Evolutionary conservation across 371 early-diverging fungal species (phyloP).

Genomic region (Actinomucor elegans): DNA sequence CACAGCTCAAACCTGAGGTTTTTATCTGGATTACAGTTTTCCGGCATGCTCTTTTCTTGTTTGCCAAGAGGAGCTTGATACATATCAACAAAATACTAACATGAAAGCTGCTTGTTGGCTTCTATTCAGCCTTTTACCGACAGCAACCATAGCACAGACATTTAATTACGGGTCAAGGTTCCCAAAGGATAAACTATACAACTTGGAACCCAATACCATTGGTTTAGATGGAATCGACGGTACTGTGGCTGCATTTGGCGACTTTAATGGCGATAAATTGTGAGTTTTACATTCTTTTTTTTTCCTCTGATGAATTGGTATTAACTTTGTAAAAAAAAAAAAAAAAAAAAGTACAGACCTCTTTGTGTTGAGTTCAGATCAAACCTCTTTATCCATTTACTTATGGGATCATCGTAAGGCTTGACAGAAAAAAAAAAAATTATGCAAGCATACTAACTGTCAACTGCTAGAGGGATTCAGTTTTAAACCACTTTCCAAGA

Average conservation of each 20-base stretch:
- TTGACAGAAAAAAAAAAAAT: not conserved
- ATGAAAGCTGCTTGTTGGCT: slow-evolving; percentile 8
- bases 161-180: slow-evolving; percentile 46
- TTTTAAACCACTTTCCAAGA: slow-evolving; percentile 6
- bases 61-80: no score
- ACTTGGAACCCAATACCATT: slow-evolving; percentile 28
- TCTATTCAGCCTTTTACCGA: not conserved
- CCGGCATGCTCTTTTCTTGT: no score
- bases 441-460: no score
- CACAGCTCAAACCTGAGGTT: no score
- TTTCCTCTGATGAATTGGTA: no score
- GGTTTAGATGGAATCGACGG: slow-evolving; percentile 70
- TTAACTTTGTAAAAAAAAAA: no score
- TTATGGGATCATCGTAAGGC: slow-evolving; percentile 64
- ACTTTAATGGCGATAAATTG: slow-evolving; percentile 84
- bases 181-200: slow-evolving; percentile 43
- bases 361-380: slow-evolving; percentile 67
- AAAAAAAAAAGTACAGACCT: slow-evolving; percentile 77
- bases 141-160: slow-evolving; percentile 19
- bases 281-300: slow-evolving; percentile 27
- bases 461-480: slow-evolving; percentile 11
- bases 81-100: no score
- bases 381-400: slow-evolving; percentile 63
- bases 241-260: slow-evolving; percentile 80
- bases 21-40: no score